A percentile compares a stretch with the other conserved stretches of the same genome.
Evolutionary conservation across 768 basidiomycete species (phyloP).

Genomic region (Lanmaoa pseudosensibilis): DNA sequence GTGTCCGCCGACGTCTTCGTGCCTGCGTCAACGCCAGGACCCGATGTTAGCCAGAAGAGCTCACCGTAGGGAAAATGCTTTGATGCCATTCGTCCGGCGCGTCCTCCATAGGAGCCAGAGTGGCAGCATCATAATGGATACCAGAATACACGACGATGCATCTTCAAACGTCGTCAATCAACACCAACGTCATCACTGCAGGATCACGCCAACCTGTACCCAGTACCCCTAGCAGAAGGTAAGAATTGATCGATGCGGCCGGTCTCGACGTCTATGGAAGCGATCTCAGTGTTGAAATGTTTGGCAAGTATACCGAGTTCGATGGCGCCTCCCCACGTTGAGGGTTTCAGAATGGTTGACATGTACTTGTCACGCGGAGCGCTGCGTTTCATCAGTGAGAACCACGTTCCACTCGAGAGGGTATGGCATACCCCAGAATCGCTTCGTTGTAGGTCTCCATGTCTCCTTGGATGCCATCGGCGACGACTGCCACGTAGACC

Average conservation of each 20-base stretch:
- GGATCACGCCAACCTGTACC: slow-evolving; percentile 25
- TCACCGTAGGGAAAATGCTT: slow-evolving; percentile 69
- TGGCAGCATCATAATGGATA: slow-evolving; percentile 93
- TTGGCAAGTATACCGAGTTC: slow-evolving; percentile 83
- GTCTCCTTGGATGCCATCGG: slow-evolving; percentile 73
- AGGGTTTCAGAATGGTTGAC: slow-evolving; percentile 71
- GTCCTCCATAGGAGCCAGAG: slow-evolving; percentile 72
- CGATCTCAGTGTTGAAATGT: slow-evolving; percentile 83
- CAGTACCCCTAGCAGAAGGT: slow-evolving; percentile 37
- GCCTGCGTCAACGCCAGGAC: slow-evolving; percentile 26
- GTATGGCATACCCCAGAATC: slow-evolving; percentile 70
- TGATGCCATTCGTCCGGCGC: slow-evolving; percentile 89
- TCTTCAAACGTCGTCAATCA: slow-evolving; percentile 31
- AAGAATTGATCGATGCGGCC: slow-evolving; percentile 84
- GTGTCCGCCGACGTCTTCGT: slow-evolving; percentile 34
- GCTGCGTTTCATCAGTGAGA: slow-evolving; percentile 31
- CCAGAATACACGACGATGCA: slow-evolving; percentile 90
- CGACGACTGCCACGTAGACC: slow-evolving; percentile 61
- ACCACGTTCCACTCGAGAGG: background rate
- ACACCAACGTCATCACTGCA: background rate
- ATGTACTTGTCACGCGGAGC: slow-evolving; percentile 72
- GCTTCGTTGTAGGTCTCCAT: slow-evolving; percentile 77
- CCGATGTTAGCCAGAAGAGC: slow-evolving; percentile 14
- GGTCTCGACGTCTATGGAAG: slow-evolving; percentile 88
- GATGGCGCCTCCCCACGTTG: slow-evolving; percentile 95